Evolutionary conservation across 148 eudicot genomes (phyloP), one percentile per base, ranked within the genome.

Genomic region (Diospyros kaki): DNA sequence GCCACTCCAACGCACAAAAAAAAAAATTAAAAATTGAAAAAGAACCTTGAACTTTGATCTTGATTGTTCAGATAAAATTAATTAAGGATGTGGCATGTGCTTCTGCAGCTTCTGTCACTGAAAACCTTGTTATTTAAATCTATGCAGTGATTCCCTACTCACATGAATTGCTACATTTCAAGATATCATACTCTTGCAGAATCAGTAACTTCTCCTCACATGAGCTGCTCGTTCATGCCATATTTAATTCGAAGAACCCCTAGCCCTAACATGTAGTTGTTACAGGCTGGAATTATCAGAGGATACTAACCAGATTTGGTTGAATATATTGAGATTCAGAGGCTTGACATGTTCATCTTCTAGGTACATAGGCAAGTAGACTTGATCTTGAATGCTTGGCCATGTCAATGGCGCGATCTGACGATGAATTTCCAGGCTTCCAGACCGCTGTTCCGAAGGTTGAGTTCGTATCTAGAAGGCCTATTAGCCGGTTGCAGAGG

Each of bases 371-470:
- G 28, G 28, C 28, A 28, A 28, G 28, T 28, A 28, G 28, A 28
- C 28, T 28, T 28, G 28, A 28, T 0, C 28, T 28, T 28, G 28
- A 28, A 28, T 28, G 28, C 28, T 28, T 28, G 28, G 28, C 28
- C 28, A 5, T 71, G 4, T 4, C 6, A 50, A 71, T 58, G 74
- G 74, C 58, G 28, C 38, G 14, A 42, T 71, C 73, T 43, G 53
- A 52, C 0, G 41, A 71, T 17, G 74, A 58, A 9, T 71, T 71
- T 58, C 74, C 74, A 9, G 74, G 74, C 38, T 58, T 71, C 74
- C 64, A 71, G 58, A 71, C 64, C 28, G 28, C 28, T 28, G 28
- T 28, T 28, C 28, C 28, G 28, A 28, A 28, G 28, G 28, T 0
- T 28, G 28, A 28, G 28, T 28, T 28, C 28, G 28, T 28, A 28